Evolutionary conservation across 2,329 filamentous ascomycete genomes (phyloP).

Genomic region (Fusarium siculi): DNA sequence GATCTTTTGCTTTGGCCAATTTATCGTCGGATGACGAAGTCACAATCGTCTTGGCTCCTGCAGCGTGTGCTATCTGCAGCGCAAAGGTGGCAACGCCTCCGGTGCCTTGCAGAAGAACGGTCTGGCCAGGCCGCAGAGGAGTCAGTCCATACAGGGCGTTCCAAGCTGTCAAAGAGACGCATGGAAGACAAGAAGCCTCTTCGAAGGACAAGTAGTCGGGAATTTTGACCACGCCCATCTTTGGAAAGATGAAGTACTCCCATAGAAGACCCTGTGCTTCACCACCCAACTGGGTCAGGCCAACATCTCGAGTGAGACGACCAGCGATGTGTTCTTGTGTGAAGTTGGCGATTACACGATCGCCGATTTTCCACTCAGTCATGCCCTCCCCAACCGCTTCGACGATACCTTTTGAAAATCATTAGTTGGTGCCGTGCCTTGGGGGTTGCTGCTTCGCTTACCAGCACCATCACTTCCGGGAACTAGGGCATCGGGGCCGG

Average conservation of each 20-base stretch:
- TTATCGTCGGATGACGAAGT: neutral
- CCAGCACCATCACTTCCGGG: neutral
- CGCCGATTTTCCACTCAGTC: neutral
- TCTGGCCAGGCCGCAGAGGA: neutral
- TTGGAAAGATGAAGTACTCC: neutral
- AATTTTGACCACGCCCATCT: neutral
- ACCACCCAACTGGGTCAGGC: neutral
- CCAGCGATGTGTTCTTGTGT: neutral
- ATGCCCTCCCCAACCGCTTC: neutral
- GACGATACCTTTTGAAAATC: neutral
- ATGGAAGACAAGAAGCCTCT: neutral
- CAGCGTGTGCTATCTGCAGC: neutral
- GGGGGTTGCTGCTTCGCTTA: neutral
- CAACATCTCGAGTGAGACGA: neutral
- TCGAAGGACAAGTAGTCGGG: neutral
- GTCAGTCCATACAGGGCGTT: neutral
- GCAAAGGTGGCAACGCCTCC: neutral
- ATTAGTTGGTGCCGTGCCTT: too few species aligned
- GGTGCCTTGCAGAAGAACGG: neutral
- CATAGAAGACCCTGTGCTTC: neutral
- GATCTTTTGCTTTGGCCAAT: neutral
- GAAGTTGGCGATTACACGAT: neutral
- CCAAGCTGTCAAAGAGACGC: neutral
- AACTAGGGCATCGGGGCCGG: neutral
- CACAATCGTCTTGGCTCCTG: neutral